These are phyloP conservation scores for Populus tomentosa DNA, from an alignment of 441 rosid genomes.

Conservation along the genomic window DNA sequence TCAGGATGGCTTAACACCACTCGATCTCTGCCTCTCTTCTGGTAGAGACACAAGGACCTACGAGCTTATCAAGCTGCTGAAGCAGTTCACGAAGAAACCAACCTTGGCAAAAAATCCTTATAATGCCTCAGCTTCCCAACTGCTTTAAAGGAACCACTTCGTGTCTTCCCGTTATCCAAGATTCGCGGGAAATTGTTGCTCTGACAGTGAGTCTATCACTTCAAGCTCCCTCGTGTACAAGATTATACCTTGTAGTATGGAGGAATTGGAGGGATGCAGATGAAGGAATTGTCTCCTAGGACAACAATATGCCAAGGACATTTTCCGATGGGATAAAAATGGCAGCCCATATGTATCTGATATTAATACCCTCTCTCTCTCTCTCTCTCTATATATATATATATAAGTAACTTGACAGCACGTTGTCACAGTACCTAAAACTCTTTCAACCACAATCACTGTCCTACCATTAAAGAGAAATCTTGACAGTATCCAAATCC, in stretches of 20 bases:
- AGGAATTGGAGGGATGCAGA: background rate
- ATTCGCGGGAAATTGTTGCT: background rate
- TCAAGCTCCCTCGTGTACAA: background rate
- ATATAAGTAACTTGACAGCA: no score
- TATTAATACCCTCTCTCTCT: no score
- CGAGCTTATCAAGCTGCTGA: slow-evolving; percentile 71
- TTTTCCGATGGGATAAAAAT: no score
- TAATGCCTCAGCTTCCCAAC: background rate
- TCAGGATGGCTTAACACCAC: slow-evolving; percentile 86
- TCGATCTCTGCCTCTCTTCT: slow-evolving; percentile 68
- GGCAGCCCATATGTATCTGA: no score
- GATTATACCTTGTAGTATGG: background rate
- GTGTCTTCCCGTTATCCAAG: background rate
- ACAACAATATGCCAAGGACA: no score
- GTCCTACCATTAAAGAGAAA: no score
- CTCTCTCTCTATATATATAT: no score
- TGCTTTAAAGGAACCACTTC: background rate
- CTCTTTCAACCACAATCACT: no score
- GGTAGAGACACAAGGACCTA: slow-evolving; percentile 60
- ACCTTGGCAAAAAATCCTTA: background rate
- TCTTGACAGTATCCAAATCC: no score
- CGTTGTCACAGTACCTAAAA: no score
- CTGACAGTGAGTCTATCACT: background rate
- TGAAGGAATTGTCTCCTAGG: background rate
- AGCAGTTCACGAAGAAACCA: slow-evolving; percentile 43